phyloP scores from a whole-genome alignment of 1,139 yeast species.

The Trichomonascaceae sp. region DNA sequence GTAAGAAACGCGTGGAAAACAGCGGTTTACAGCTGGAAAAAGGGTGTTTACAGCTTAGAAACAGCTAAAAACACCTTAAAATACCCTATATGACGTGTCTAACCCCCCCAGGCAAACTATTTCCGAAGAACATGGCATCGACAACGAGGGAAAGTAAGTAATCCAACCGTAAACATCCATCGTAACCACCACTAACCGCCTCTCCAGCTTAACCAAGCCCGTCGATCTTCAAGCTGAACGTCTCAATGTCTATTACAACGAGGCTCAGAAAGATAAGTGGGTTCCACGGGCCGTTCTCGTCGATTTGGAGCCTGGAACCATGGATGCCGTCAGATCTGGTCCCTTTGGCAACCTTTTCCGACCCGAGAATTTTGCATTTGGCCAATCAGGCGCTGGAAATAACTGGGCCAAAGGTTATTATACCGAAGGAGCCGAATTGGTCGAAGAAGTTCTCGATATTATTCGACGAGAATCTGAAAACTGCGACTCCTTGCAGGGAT shows the following conservation, averaged over 20 bases:
- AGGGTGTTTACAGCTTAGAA: too few species aligned
- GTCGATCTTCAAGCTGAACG: slow-evolving; percentile 40
- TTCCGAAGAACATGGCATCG: slow-evolving; percentile 94
- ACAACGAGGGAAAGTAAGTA: slow-evolving; percentile 51
- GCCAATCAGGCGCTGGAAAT: slow-evolving; percentile 89
- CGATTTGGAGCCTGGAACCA: slow-evolving; percentile 90
- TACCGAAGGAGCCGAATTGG: slow-evolving; percentile 92
- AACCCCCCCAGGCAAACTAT: slow-evolving; percentile 63
- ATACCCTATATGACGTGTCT: too few species aligned
- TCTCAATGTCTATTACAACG: slow-evolving; percentile 52
- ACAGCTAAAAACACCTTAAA: too few species aligned
- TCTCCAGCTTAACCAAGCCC: not conserved
- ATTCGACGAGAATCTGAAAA: slow-evolving; percentile 92
- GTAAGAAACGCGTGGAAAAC: slow-evolving; percentile 11
- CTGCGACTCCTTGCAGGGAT: slow-evolving; percentile 88
- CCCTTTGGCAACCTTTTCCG: slow-evolving; percentile 76
- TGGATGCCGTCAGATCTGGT: slow-evolving; percentile 75
- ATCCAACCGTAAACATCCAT: slow-evolving; percentile 5
- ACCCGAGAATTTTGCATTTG: slow-evolving; percentile 85
- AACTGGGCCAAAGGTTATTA: slow-evolving; percentile 97
- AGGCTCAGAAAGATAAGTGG: slow-evolving; percentile 60
- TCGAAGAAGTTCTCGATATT: slow-evolving; percentile 81
- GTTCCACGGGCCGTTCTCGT: slow-evolving; percentile 92
- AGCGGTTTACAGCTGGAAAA: too few species aligned
- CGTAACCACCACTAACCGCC: slow-evolving; percentile 3